phyloP scores from a whole-genome alignment of 2,329 filamentous ascomycete genomes.

The Aspergillus latus region DNA sequence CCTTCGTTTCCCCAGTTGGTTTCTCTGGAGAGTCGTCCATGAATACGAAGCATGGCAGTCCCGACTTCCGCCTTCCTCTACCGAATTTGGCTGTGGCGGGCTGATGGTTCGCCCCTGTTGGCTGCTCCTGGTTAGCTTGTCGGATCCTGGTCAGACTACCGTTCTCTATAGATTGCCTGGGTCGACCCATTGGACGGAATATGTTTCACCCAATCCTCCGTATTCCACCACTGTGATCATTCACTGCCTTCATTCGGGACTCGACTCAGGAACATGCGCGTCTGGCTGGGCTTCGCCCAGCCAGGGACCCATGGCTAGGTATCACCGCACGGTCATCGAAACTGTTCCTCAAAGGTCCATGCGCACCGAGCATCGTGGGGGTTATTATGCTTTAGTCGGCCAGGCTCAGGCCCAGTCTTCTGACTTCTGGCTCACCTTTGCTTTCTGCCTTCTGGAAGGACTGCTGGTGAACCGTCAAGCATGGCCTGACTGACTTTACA shows the following conservation, averaged over 20 bases:
- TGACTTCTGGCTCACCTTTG: background rate
- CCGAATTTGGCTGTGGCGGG: no score
- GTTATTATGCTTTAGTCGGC: background rate
- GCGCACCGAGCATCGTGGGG: background rate
- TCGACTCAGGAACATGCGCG: conserved; percentile 6
- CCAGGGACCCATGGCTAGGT: background rate
- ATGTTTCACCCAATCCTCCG: conserved; percentile 16
- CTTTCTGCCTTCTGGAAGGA: background rate
- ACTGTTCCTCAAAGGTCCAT: background rate
- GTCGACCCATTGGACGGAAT: conserved; percentile 16
- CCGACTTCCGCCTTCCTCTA: no score
- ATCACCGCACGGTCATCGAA: background rate
- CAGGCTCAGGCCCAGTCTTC: background rate
- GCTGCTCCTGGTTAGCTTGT: background rate
- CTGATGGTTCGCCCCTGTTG: background rate
- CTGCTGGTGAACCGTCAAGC: background rate
- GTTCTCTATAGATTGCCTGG: conserved; percentile 2
- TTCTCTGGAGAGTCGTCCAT: background rate
- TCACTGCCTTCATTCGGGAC: background rate
- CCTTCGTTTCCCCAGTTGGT: no score
- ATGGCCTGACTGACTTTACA: background rate
- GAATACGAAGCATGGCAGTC: background rate
- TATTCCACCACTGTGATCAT: background rate
- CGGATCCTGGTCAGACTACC: background rate
- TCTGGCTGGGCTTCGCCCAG: conserved; percentile 8